Base-by-base conservation (phyloP, 2,329 filamentous ascomycete species). In the Fusarium haematococcum region DNA sequence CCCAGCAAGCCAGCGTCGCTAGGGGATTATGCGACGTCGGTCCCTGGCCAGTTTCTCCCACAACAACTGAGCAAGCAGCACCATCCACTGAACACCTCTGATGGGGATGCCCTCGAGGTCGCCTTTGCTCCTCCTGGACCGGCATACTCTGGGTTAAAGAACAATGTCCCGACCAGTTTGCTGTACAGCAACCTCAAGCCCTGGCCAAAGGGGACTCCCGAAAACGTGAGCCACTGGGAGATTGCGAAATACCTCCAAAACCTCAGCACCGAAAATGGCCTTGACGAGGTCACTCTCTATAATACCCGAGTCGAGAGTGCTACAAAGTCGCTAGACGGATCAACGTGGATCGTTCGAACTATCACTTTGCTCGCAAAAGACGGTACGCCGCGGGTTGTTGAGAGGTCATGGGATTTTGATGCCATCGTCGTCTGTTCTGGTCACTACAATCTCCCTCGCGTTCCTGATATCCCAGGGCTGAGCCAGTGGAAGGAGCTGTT, bases 131-230 rank as follows among this genome's bases (percentile, higher is more conserved):
- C 61, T 56, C 81, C 79, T 0, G 80, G 80, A 2, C 83, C 94
- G 86, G 84, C 89, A 88, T 82, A 88, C 67, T 81, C 80, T 6
- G 86, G 87, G 3, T 83, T 95, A 10, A 92, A 92, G 79, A 94
- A 93, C 45, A 96, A 96, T 78, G 92, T 95, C 5, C 92, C 93
- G 0, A 90, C 92, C 20, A 85, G 79, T 18, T 75, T 87, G 25
- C 83, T 88, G 82, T 79, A 81, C 57, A 86, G 81, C 67, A 82
- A 80, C n/a, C 78, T 88, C 5, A 78, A 82, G 9, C 69, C 77
- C 1, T 94, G 91, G 88, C 89, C 91, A 0, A 80, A 85, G 7
- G 89, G 88, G 2, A 93, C 90, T 0, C 86, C 86, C 4, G 88
- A 90, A 20, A 89, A 89, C 70, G 88, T 92, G 11, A 86, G 83